Percentiles rank a stretch among this genome's conserved stretches.
phyloP scores from a whole-genome alignment of 345 rosid species.

The Eucalyptus decipiens region DNA sequence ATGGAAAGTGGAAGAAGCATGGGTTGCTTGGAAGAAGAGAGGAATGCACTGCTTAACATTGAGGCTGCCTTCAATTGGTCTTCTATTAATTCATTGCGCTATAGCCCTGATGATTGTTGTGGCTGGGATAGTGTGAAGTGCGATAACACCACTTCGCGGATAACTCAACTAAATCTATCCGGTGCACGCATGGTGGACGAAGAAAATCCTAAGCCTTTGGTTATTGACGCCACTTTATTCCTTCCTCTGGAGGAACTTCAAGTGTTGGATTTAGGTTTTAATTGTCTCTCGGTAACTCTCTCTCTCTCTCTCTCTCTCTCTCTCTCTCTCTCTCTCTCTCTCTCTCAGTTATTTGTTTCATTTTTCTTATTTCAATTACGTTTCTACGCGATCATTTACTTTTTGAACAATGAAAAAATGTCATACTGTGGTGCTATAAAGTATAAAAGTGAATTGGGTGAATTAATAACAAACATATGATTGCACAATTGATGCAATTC shows the following conservation, averaged over 20 bases:
- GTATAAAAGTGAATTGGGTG: too few species aligned
- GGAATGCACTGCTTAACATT: background rate
- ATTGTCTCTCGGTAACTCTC: background rate
- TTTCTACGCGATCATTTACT: too few species aligned
- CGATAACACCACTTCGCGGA: background rate
- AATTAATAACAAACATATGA: too few species aligned
- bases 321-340: too few species aligned
- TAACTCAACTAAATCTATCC: rapidly evolving
- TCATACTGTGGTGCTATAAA: too few species aligned
- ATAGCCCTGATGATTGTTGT: background rate
- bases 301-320: background rate
- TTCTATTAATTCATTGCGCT: rapidly evolving
- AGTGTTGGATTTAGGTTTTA: rapidly evolving
- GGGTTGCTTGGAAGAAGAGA: background rate
- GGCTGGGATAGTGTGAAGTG: rapidly evolving
- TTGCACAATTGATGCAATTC: too few species aligned
- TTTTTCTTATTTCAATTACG: too few species aligned
- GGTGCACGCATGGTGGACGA: too few species aligned
- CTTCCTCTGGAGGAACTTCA: background rate
- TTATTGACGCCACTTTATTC: background rate
- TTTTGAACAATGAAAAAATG: too few species aligned
- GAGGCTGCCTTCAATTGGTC: background rate
- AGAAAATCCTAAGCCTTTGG: too few species aligned
- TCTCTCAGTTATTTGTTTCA: too few species aligned
- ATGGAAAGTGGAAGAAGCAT: background rate